Conservation (phyloP, 2,329 filamentous ascomycete species). For the Biscogniauxia mediterranea region DNA sequence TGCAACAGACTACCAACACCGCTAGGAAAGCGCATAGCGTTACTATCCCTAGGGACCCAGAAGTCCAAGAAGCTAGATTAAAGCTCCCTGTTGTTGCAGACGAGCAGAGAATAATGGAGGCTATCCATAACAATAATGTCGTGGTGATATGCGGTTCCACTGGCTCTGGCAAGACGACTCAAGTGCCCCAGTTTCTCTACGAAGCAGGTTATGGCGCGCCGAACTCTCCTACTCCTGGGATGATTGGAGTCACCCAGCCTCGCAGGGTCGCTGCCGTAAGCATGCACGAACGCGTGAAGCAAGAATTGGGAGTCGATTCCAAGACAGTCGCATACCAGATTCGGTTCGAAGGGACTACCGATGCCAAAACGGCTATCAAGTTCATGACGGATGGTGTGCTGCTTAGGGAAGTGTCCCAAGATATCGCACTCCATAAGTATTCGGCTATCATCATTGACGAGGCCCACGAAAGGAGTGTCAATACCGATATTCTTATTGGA, state of each 20-base stretch:
- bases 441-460: constrained; percentile 94
- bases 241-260: constrained; percentile 95
- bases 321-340: constrained; percentile 87
- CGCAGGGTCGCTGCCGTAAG: constrained; percentile 93
- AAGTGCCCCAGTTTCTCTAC: constrained; percentile 93
- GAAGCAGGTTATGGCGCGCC: constrained; percentile 87
- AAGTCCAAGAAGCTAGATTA: constrained; percentile 75
- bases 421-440: constrained; percentile 85
- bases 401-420: constrained; percentile 84
- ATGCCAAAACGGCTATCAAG: constrained; percentile 82
- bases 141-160: constrained; percentile 94
- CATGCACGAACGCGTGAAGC: constrained; percentile 88
- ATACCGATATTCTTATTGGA: constrained; percentile 96
- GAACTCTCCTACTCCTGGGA: constrained; percentile 76
- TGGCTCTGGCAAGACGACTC: constrained; percentile 95
- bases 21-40: constrained; percentile 76
- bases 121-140: constrained; percentile 85
- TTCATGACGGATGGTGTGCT: constrained; percentile 99
- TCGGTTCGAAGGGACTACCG: constrained; percentile 84
- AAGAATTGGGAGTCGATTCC: constrained; percentile 79
- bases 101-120: constrained; percentile 97
- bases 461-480: constrained; percentile 94
- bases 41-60: constrained; percentile 63
- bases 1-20: constrained; percentile 58
- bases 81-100: constrained; percentile 88